Conservation (phyloP, 805 yeast genomes). For the Metschnikowia shivogae region DNA sequence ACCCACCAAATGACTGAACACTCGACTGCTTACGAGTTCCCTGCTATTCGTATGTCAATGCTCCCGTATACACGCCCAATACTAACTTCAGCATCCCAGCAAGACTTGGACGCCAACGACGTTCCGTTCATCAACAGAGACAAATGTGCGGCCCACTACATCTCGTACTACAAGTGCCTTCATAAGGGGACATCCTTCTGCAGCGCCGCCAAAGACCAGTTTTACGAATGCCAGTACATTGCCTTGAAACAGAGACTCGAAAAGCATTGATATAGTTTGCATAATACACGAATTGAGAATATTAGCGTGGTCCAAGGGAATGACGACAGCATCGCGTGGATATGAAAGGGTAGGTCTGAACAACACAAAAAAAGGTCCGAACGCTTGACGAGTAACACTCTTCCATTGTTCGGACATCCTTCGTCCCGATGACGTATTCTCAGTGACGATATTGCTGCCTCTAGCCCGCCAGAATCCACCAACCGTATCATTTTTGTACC, state of each 20-base stretch:
- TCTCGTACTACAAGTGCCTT: constrained; percentile 40
- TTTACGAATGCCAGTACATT: constrained; percentile 42
- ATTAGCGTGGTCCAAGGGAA: not conserved
- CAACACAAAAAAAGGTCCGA: too few relatives aligned
- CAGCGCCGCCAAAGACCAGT: constrained; percentile 36
- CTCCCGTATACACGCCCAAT: not conserved
- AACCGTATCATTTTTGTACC: too few relatives aligned
- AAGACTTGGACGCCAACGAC: constrained; percentile 37
- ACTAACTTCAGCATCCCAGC: constrained; percentile 19
- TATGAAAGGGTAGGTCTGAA: too few relatives aligned
- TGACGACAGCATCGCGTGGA: too few relatives aligned
- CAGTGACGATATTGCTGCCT: too few relatives aligned
- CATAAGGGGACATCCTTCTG: constrained; percentile 43
- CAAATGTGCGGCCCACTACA: constrained; percentile 41
- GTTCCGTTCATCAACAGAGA: constrained; percentile 44
- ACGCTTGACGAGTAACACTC: too few relatives aligned
- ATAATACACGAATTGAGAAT: constrained; percentile 4
- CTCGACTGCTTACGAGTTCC: constrained; percentile 29
- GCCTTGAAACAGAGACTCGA: constrained; percentile 41
- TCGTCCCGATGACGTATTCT: too few relatives aligned
- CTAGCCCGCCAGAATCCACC: too few relatives aligned
- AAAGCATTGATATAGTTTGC: constrained; percentile 15
- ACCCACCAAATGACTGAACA: constrained; percentile 13
- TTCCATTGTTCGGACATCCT: too few relatives aligned
- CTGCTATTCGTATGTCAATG: constrained; percentile 38